Conservation (phyloP, 352 stramenopile genomes). For the Pythium volutum region DNA sequence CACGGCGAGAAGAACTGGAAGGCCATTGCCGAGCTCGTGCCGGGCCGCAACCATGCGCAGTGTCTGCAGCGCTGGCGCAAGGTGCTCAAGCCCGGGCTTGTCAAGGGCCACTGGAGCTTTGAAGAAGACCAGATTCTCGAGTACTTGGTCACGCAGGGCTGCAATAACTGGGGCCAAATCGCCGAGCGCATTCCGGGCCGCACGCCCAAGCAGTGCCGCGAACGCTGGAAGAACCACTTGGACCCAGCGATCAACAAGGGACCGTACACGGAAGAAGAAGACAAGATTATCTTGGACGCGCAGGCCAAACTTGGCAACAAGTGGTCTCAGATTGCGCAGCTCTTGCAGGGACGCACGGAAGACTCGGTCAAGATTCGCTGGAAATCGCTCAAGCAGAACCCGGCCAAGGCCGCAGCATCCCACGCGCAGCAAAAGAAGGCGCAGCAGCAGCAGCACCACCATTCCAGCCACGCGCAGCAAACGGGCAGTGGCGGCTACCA, state of each 20-base stretch:
- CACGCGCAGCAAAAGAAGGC: conserved; percentile 80
- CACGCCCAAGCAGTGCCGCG: conserved; percentile 90
- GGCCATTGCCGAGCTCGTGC: conserved; percentile 80
- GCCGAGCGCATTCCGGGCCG: conserved; percentile 90
- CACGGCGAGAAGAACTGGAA: conserved; percentile 91
- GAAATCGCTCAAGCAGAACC: conserved; percentile 88
- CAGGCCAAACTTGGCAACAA: conserved; percentile 93
- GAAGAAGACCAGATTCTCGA: conserved; percentile 94
- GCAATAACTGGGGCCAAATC: conserved; percentile 94
- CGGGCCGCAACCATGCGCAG: conserved; percentile 83
- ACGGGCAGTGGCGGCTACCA: conserved; percentile 37
- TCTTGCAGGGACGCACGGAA: conserved; percentile 88
- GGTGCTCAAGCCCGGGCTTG: conserved; percentile 93
- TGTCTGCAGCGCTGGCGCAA: conserved; percentile 90
- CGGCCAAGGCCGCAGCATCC: conserved; percentile 67
- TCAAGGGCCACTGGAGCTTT: conserved; percentile 95
- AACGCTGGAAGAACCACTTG: conserved; percentile 90
- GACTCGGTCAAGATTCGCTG: conserved; percentile 95
- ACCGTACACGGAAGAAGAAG: conserved; percentile 94
- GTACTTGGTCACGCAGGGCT: conserved; percentile 83
- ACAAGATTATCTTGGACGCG: conserved; percentile 89
- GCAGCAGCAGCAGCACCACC: conserved; percentile 53
- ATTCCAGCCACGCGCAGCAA: conserved; percentile 21
- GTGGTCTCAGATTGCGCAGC: conserved; percentile 95
- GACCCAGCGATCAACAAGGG: conserved; percentile 92